Evolutionary conservation across 192 early-diverging fungal species (phyloP).

Genomic region (Mortierella antarctica): DNA sequence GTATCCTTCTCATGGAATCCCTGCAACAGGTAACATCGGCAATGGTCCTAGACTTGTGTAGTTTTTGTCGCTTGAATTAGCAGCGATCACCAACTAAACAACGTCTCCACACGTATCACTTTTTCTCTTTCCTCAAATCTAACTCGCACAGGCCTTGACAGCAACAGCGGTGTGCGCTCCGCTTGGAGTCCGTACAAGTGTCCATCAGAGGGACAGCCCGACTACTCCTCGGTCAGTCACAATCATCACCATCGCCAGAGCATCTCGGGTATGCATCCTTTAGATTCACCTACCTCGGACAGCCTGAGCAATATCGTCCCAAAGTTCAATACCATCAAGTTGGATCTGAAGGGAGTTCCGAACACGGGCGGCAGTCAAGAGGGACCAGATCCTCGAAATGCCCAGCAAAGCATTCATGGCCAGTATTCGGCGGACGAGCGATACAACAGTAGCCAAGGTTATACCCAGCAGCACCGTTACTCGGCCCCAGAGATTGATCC

Average conservation of each 20-base stretch:
- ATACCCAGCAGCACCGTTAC: too few relatives aligned
- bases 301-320: conserved; percentile 23
- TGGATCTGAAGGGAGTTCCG: conserved; percentile 18
- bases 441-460: too few relatives aligned
- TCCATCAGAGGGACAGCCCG: conserved; percentile 3
- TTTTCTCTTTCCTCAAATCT: too few relatives aligned
- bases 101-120: too few relatives aligned
- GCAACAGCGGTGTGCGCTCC: background rate
- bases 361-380: background rate
- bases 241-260: background rate
- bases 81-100: too few relatives aligned
- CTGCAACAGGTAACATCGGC: background rate
- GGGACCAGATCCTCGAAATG: too few relatives aligned
- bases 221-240: conserved; percentile 7
- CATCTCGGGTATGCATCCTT: conserved; percentile 18
- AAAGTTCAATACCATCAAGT: conserved; percentile 35
- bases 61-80: too few relatives aligned
- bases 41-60: too few relatives aligned
- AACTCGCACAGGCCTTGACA: background rate
- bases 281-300: conserved; percentile 31
- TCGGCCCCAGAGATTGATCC: too few relatives aligned
- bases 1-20: conserved; percentile 11
- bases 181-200: conserved; percentile 18
- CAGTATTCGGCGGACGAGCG: too few relatives aligned
- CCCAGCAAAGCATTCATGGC: too few relatives aligned